Evolutionary conservation across 2,329 filamentous ascomycete genomes (phyloP), one percentile per base, ranked within the genome.

Genomic region (Xylariomycetidae sp.): DNA sequence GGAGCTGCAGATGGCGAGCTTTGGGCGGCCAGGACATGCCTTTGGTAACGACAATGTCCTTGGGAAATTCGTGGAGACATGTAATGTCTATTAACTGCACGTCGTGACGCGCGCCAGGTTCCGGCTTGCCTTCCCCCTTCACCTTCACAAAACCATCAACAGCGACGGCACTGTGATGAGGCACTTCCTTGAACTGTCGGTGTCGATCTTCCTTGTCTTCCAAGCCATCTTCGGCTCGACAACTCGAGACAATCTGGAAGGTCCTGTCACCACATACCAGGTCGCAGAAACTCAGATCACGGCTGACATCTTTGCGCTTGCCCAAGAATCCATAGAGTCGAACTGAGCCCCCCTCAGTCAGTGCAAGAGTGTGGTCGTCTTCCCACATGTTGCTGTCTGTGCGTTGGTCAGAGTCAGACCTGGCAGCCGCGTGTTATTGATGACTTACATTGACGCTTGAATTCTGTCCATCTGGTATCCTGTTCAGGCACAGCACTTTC

Each of bases 1-100:
- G 79, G 27, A 98, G 70, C 48, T 96, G 88, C 13, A 95, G 63
- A 58, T 96, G 85, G 15, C 92, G 79, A 37, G 83, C 74, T 30
- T 84, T 74, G 0, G 80, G 76, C 0, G 83, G 72, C 50, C 92
- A 95, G 0, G 79, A 70, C 2, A 82, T 84, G 29, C 83, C 79
- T 12, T 78, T 65, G 2, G 82, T 84, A 41, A 93, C 76, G 38
- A 92, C 80, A 36, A 94, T 78, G 42, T 89, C 76, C 26, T 74
- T 74, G 1, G 84, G 77, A 34, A 93, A 86, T 1, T 72, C 62
- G 47, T 90, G 90, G 4, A 95, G 68, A 31, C 75, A 70, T 26
- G 75, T 65, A 7, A 94, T 70, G 3, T 70, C 68, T 29, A 72
- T 63, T 13, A 88, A 58, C 5, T 70, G 65, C 31, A 92, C 59